A percentile compares a stretch with the other conserved stretches of the same genome.
These are phyloP conservation scores for Nakazawaea wickerhamii DNA, from an alignment of 805 yeast genomes.

Conservation along the genomic window DNA sequence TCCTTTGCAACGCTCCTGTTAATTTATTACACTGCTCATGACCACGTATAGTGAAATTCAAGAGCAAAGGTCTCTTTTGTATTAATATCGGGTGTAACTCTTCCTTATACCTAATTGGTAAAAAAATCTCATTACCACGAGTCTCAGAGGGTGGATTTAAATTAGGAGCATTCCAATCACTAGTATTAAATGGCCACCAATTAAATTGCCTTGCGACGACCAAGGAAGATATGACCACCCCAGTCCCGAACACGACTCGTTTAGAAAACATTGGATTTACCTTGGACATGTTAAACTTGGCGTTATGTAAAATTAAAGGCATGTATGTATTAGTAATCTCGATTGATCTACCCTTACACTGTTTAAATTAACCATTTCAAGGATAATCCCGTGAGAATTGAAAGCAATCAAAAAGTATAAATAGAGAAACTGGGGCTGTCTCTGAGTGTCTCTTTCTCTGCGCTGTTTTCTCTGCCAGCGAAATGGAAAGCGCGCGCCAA, in stretches of 20 bases:
- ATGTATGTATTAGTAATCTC: neutral
- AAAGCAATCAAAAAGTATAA: neutral
- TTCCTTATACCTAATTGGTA: constrained; percentile 48
- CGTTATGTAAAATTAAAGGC: neutral
- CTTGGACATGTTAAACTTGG: neutral
- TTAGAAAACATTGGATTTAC: constrained; percentile 5
- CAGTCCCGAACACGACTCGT: constrained; percentile 8
- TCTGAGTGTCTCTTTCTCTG: too few species aligned
- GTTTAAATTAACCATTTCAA: too few species aligned
- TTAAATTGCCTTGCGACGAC: constrained; percentile 12
- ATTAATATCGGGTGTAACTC: constrained; percentile 55
- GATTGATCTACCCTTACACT: neutral
- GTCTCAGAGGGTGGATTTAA: constrained; percentile 32
- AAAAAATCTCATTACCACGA: constrained; percentile 35
- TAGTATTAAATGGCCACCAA: constrained; percentile 30
- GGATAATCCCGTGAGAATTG: too few species aligned
- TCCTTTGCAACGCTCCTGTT: constrained; percentile 54
- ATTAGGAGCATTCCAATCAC: constrained; percentile 16
- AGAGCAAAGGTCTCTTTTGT: constrained; percentile 54
- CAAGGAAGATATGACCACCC: constrained; percentile 2
- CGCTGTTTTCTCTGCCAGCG: too few species aligned
- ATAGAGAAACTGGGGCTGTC: too few species aligned
- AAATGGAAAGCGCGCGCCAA: too few species aligned
- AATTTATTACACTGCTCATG: constrained; percentile 57
- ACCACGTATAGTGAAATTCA: constrained; percentile 68